These are phyloP conservation scores for Apiospora aurea DNA, from an alignment of 2,329 filamentous ascomycete genomes.

Conservation along the genomic window DNA sequence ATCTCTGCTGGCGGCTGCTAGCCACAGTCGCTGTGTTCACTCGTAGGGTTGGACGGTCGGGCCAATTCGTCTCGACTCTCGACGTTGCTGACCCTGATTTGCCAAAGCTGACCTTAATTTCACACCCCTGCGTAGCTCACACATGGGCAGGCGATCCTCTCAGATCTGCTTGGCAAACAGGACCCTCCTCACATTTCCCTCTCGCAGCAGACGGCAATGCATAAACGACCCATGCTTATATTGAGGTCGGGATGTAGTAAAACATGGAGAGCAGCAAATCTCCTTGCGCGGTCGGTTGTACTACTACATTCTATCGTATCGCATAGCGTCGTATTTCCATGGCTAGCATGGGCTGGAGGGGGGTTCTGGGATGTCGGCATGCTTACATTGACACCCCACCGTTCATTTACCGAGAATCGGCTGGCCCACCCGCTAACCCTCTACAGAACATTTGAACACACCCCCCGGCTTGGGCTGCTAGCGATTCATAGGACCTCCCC, in stretches of 20 bases:
- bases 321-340: not conserved
- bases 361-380: not conserved
- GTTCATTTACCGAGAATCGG: constrained; percentile 19
- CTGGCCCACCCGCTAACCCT: not conserved
- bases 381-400: constrained; percentile 18
- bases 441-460: not conserved
- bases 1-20: not conserved
- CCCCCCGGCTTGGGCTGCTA: not conserved
- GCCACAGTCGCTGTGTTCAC: not conserved
- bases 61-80: not conserved
- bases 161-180: constrained; percentile 15
- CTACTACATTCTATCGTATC: not conserved
- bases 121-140: constrained; percentile 19
- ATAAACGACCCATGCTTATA: not conserved
- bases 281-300: not conserved
- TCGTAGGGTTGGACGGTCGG: not conserved
- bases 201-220: not conserved
- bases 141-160: not conserved
- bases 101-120: constrained; percentile 17
- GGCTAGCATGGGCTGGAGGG: not conserved
- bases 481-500: constrained; percentile 9
- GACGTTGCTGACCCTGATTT: not conserved
- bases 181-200: constrained; percentile 4
- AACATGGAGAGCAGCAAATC: constrained; percentile 20
- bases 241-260: constrained; percentile 16